phyloP scores from a whole-genome alignment of 169 alveolate genomes.

The Plasmodium blacklocki region DNA sequence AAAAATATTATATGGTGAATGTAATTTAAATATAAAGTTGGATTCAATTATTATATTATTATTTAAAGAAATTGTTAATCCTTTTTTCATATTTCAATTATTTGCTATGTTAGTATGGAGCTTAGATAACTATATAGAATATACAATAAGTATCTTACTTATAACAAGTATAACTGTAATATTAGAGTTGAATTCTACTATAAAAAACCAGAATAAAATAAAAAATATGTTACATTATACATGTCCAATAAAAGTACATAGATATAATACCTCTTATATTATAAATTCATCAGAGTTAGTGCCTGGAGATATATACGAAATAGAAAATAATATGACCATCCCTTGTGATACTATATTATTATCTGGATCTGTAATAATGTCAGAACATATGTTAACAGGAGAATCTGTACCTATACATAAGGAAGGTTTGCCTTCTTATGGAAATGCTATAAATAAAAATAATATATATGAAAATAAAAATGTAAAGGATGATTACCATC shows the following conservation, averaged over 20 bases:
- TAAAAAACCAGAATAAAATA: neutral
- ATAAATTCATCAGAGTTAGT: neutral
- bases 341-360: slow-evolving; percentile 90
- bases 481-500: too few relatives aligned
- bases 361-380: slow-evolving; percentile 86
- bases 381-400: slow-evolving; percentile 90
- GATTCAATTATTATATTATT: neutral
- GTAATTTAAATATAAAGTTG: neutral
- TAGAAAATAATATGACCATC: slow-evolving; percentile 78
- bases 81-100: neutral
- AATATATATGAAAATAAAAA: too few relatives aligned
- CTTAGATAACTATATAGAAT: neutral
- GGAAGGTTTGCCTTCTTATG: slow-evolving; percentile 69
- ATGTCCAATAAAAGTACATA: neutral
- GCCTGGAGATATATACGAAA: slow-evolving; percentile 83
- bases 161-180: neutral
- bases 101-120: slow-evolving; percentile 6
- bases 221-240: neutral
- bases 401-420: slow-evolving; percentile 89
- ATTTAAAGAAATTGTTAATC: slow-evolving; percentile 1
- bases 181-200: neutral
- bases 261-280: neutral
- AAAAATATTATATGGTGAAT: slow-evolving; percentile 5
- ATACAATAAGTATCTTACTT: neutral
- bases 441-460: too few relatives aligned